A percentile compares a stretch with the other conserved stretches of the same genome.
Conservation (phyloP, 2,329 filamentous ascomycete species). For the Pseudogymnoascus sp. region DNA sequence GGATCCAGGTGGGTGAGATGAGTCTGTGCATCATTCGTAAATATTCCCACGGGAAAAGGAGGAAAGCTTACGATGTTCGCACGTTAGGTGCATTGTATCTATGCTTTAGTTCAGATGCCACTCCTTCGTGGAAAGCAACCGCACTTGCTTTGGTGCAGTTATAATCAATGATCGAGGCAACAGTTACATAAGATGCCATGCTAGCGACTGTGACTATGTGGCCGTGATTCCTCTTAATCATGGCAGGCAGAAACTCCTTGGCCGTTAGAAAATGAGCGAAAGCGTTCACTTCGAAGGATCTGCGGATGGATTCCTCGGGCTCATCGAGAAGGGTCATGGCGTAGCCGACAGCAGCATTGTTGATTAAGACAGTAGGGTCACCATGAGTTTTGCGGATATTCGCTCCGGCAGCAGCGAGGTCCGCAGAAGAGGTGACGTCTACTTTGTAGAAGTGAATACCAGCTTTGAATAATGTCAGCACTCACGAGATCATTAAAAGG, state of each 20-base stretch:
- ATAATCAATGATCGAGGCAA: slow-evolving; percentile 44
- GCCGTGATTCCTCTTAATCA: slow-evolving; percentile 42
- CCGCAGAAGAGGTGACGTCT: slow-evolving; percentile 41
- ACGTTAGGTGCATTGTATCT: slow-evolving; percentile 33
- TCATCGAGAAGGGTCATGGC: slow-evolving; percentile 37
- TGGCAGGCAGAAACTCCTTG: slow-evolving; percentile 40
- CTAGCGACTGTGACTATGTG: slow-evolving; percentile 49
- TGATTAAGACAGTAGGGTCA: slow-evolving; percentile 35
- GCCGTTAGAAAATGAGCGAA: slow-evolving; percentile 40
- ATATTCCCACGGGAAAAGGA: not conserved
- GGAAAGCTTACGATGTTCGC: slow-evolving; percentile 27
- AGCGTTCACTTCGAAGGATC: slow-evolving; percentile 42
- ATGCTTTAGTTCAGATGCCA: slow-evolving; percentile 32
- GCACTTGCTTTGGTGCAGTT: slow-evolving; percentile 44
- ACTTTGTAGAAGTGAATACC: slow-evolving; percentile 23
- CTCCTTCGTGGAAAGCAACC: slow-evolving; percentile 45
- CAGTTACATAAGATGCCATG: slow-evolving; percentile 40
- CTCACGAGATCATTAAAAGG: not conserved
- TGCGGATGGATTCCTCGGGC: slow-evolving; percentile 32
- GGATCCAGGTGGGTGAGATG: slow-evolving; percentile 56
- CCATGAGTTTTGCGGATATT: slow-evolving; percentile 29
- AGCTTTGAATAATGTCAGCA: not conserved
- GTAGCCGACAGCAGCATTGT: slow-evolving; percentile 36
- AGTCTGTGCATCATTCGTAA: slow-evolving; percentile 34
- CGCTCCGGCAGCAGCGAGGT: slow-evolving; percentile 37